These are phyloP conservation scores for Fistulina hepatica DNA, from an alignment of 1,284 basidiomycete species.

Conservation along the genomic window DNA sequence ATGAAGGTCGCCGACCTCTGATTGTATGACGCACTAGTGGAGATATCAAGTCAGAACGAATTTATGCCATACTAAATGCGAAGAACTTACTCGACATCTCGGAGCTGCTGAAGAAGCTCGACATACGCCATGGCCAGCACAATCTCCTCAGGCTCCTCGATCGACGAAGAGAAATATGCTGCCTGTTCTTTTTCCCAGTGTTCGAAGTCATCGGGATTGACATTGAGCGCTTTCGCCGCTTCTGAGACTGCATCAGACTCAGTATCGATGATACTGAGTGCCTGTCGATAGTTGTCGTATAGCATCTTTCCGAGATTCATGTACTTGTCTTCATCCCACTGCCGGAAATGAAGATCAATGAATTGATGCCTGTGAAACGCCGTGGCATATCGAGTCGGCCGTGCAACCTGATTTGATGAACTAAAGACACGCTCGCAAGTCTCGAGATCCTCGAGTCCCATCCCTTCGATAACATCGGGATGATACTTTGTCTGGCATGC, in stretches of 20 bases:
- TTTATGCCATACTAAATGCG: not conserved
- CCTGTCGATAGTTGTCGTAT: conserved; percentile 14
- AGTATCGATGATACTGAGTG: conserved; percentile 11
- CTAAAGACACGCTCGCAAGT: conserved; percentile 24
- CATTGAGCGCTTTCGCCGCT: conserved; percentile 2
- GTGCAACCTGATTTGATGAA: conserved; percentile 21
- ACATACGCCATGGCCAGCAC: conserved; percentile 17
- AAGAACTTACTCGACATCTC: conserved; percentile 12
- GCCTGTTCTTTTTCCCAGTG: conserved; percentile 14
- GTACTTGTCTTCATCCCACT: conserved; percentile 17
- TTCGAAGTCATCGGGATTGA: conserved; percentile 10
- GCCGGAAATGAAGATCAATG: conserved; percentile 16
- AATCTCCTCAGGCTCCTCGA: conserved; percentile 16
- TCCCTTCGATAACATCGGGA: conserved; percentile 20
- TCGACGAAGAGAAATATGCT: conserved; percentile 15
- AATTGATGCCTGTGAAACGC: conserved; percentile 20
- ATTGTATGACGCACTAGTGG: conserved; percentile 2
- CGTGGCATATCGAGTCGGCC: conserved; percentile 16
- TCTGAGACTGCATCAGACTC: too few relatives aligned
- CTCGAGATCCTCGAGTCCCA: conserved; percentile 27
- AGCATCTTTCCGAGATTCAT: conserved; percentile 13
- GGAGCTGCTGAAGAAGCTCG: conserved; percentile 12
- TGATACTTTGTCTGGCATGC: conserved; percentile 24
- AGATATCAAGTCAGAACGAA: not conserved
- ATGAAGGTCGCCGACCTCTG: conserved; percentile 2